Evolutionary conservation across 139 green algal genomes (phyloP).

Genomic region (Gonium pectorale): DNA sequence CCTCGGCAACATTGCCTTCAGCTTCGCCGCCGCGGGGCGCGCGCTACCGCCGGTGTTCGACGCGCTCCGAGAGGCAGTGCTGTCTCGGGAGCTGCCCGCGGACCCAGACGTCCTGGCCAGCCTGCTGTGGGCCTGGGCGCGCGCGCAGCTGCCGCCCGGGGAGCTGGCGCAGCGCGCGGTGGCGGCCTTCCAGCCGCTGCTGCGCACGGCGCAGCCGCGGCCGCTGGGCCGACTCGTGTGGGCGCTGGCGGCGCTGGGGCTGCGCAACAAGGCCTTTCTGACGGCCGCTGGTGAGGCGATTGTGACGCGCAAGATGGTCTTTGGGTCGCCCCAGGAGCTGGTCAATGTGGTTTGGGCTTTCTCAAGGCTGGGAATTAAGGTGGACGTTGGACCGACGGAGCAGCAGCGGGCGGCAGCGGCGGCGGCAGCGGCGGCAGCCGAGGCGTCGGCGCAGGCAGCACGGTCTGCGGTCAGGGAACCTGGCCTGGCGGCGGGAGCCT

Average conservation of each 20-base stretch:
- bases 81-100: not conserved
- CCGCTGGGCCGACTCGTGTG: conserved; percentile 12
- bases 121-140: conserved; percentile 27
- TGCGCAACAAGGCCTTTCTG: not conserved
- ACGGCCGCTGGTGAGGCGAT: not conserved
- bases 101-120: not conserved
- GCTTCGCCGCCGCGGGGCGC: conserved; percentile 8
- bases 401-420: not conserved
- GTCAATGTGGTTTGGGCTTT: conserved; percentile 32
- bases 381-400: not conserved
- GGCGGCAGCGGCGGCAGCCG: not conserved
- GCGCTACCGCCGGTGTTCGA: conserved; percentile 20
- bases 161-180: not conserved
- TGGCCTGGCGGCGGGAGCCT: no score
- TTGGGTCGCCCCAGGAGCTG: conserved; percentile 37
- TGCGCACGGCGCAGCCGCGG: conserved; percentile 3
- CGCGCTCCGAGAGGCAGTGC: conserved; percentile 1
- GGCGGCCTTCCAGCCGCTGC: conserved; percentile 19
- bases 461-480: no score
- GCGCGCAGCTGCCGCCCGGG: not conserved
- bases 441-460: no score
- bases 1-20: conserved; percentile 26
- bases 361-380: conserved; percentile 5
- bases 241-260: conserved; percentile 7
- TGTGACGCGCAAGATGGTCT: not conserved